Percentiles rank a stretch among this genome's conserved stretches.
These are phyloP conservation scores for Trichoderma sp. DNA, from an alignment of 2,329 filamentous ascomycete genomes.

Conservation along the genomic window DNA sequence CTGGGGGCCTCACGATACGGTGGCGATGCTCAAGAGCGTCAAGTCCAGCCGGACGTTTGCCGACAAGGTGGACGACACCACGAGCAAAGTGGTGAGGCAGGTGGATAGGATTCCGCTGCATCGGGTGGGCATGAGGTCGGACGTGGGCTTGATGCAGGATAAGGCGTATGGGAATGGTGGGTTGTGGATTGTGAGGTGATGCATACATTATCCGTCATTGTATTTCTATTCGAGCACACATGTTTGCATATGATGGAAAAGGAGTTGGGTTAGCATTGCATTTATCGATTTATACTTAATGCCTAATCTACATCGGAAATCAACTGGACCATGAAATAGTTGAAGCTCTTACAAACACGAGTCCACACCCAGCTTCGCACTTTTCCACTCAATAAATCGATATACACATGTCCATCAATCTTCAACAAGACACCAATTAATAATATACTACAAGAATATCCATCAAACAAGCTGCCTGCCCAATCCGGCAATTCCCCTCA, in stretches of 20 bases:
- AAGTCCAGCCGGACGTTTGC: constrained; percentile 46
- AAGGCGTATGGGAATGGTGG: constrained; percentile 52
- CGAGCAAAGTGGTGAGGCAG: constrained; percentile 53
- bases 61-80: constrained; percentile 51
- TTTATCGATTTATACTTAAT: neutral
- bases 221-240: neutral
- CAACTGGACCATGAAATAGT: neutral
- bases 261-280: neutral
- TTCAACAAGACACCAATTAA: too few relatives aligned
- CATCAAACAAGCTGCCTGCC: too few relatives aligned
- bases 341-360: neutral
- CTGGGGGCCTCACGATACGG: constrained; percentile 48
- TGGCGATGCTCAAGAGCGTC: constrained; percentile 41
- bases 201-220: neutral
- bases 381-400: neutral
- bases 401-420: neutral
- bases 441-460: too few relatives aligned
- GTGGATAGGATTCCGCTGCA: constrained; percentile 63
- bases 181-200: constrained; percentile 45
- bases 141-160: constrained; percentile 51
- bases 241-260: neutral
- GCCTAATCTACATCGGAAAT: neutral
- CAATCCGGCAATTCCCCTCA: constrained; percentile 3
- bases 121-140: constrained; percentile 58
- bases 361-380: neutral